These are phyloP conservation scores for Cladosporium sp. DNA, from an alignment of 2,329 filamentous ascomycete species.

Conservation along the genomic window DNA sequence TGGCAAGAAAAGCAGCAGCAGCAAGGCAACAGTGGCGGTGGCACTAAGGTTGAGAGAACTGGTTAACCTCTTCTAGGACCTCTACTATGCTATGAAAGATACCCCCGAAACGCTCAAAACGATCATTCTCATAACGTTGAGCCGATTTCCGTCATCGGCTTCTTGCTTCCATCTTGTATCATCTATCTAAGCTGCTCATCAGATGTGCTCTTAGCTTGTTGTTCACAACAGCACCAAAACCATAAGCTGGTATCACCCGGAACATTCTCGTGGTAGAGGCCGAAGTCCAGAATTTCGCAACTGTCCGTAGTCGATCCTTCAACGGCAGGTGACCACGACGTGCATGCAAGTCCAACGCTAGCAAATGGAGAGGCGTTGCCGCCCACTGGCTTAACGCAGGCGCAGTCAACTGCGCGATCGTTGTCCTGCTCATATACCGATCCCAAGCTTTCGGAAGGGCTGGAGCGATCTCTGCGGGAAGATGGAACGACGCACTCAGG, in stretches of 20 bases:
- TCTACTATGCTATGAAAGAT: no score
- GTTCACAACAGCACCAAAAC: constrained; percentile 20
- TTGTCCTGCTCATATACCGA: constrained; percentile 14
- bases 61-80: no score
- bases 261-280: constrained; percentile 18
- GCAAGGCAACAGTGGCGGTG: constrained; percentile 12
- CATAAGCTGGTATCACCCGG: constrained; percentile 21
- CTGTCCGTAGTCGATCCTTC: constrained; percentile 11
- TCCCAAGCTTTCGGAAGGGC: constrained; percentile 16
- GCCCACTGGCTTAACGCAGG: constrained; percentile 20
- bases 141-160: no score
- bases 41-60: constrained; percentile 20
- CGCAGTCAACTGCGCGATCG: constrained; percentile 17
- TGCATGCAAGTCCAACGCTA: constrained; percentile 21
- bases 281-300: constrained; percentile 16
- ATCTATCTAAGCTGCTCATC: background rate
- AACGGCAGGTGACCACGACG: constrained; percentile 13
- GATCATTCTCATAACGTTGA: no score
- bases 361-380: constrained; percentile 20
- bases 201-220: background rate
- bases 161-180: no score
- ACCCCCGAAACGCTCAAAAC: no score
- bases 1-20: constrained; percentile 24
- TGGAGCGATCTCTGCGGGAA: constrained; percentile 17
- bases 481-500: constrained; percentile 20